Evolutionary conservation across 441 rosid genomes (phyloP), one percentile per base, ranked within the genome.

Genomic region (Gossypium laxum): DNA sequence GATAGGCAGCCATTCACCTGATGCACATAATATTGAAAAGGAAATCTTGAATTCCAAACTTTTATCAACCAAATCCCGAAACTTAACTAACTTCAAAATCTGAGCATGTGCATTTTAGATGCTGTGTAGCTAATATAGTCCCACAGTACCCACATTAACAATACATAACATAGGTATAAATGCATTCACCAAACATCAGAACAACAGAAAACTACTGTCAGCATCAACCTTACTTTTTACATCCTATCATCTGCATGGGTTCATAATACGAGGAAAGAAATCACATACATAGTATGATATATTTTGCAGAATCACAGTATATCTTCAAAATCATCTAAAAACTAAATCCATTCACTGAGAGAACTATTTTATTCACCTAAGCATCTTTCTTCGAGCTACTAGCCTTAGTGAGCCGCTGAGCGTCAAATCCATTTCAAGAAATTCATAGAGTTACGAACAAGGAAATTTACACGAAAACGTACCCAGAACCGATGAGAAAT

Each of bases 1-100:
- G 99, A 95, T 67, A 95, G 82, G 82, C 96, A 87, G 66, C 99
- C 96, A 85, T 85, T 95, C 73, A 92, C 98, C 98, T 95, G 88
- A 79, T 73, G 64, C 78, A 83, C 52, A 80, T 73, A 30, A 55
- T 14, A 48, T 55, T 52, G 47, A 32, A 72, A 50, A 34, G 12
- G 12, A 34, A n/a, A 32, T 62, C 22, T n/a, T 72, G 21, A n/a
- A 72, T 63, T 48, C 14, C 43, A 30, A 26, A 17, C 30, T 4
- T 47, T 32, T 17, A 58, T 50, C 48, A 59, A 10, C 55, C 22
- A 21, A 62, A 45, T 54, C 54, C 67, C 19, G 59, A 70, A 64
- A 56, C 28, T 14, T 48, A 56, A 21, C n/a, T 15, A 45, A 70
- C 15, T 55, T 43, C 66, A 34, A 15, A 57, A 14, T 21, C 30